phyloP scores from a whole-genome alignment of 225 moss, liverwort and hornwort species.

The Polytrichum commune region DNA sequence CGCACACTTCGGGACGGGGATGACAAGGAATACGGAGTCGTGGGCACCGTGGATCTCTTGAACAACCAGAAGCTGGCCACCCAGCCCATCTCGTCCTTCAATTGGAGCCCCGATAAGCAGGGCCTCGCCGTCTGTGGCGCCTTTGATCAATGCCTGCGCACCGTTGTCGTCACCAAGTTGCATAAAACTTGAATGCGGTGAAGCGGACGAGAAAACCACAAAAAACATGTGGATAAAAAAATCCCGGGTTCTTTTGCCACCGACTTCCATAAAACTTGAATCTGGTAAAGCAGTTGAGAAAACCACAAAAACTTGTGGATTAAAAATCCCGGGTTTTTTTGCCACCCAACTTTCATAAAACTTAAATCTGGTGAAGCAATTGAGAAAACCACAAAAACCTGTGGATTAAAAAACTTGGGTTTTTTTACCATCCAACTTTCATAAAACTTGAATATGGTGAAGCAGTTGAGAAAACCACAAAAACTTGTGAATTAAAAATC shows the following conservation, averaged over 20 bases:
- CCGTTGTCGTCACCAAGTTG: slow-evolving; percentile 72
- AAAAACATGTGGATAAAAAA: neutral
- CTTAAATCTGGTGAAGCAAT: too few relatives aligned
- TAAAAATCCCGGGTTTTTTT: neutral
- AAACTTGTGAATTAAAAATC: too few relatives aligned
- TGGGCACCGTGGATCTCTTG: slow-evolving; percentile 63
- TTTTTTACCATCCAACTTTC: too few relatives aligned
- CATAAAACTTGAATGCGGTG: slow-evolving; percentile 35
- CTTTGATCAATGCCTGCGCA: slow-evolving; percentile 83
- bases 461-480: too few relatives aligned
- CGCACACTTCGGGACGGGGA: slow-evolving; percentile 44
- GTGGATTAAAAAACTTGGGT: too few relatives aligned
- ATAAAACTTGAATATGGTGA: too few relatives aligned
- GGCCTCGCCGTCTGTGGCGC: slow-evolving; percentile 86
- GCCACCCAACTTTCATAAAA: too few relatives aligned
- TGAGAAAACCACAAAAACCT: too few relatives aligned
- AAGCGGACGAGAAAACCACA: neutral
- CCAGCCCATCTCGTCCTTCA: slow-evolving; percentile 80
- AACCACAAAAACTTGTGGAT: too few relatives aligned
- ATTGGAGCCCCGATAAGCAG: slow-evolving; percentile 78
- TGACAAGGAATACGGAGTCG: slow-evolving; percentile 47
- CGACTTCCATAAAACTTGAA: too few relatives aligned
- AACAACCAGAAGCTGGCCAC: slow-evolving; percentile 61
- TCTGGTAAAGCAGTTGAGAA: too few relatives aligned
- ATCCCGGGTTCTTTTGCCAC: too few relatives aligned